These are phyloP conservation scores for Lichtheimia ramosa DNA, from an alignment of 371 early-diverging fungal species.

Conservation along the genomic window DNA sequence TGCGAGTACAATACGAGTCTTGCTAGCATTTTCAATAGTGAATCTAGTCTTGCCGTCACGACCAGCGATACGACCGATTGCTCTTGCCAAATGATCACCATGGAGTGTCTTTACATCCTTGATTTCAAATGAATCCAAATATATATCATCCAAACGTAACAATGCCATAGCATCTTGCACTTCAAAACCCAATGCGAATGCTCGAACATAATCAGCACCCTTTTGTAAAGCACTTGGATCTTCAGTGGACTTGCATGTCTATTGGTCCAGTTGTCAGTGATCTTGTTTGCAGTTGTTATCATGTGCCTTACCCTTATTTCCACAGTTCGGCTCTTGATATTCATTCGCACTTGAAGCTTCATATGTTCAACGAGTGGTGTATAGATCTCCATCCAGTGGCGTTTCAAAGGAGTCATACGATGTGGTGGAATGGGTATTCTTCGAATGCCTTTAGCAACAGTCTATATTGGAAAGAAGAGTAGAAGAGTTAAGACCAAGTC, in stretches of 20 bases:
- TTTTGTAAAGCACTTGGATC: constrained; percentile 91
- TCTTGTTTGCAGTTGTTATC: too few relatives aligned
- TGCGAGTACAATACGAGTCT: constrained; percentile 96
- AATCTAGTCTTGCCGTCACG: constrained; percentile 98
- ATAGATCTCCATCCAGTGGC: constrained; percentile 98
- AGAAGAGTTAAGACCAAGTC: background rate
- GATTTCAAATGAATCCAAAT: constrained; percentile 96
- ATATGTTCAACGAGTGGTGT: constrained; percentile 98
- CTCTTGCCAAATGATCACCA: constrained; percentile 96
- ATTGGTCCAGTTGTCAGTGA: background rate
- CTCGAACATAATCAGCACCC: constrained; percentile 94
- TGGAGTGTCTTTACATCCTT: constrained; percentile 98
- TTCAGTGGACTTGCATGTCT: constrained; percentile 81
- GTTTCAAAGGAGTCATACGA: constrained; percentile 90
- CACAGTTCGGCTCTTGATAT: constrained; percentile 83
- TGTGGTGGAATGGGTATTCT: constrained; percentile 92
- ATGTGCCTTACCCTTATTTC: constrained; percentile 74
- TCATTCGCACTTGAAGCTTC: constrained; percentile 97
- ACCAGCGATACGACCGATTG: constrained; percentile 99
- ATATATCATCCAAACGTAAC: constrained; percentile 94
- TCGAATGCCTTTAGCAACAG: constrained; percentile 60
- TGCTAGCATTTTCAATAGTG: constrained; percentile 91
- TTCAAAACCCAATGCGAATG: constrained; percentile 92
- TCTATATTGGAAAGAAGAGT: constrained; percentile 25
- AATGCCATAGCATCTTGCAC: constrained; percentile 94